Base-by-base conservation (phyloP, 2,329 filamentous ascomycete species). In the Colletotrichum sp. region DNA sequence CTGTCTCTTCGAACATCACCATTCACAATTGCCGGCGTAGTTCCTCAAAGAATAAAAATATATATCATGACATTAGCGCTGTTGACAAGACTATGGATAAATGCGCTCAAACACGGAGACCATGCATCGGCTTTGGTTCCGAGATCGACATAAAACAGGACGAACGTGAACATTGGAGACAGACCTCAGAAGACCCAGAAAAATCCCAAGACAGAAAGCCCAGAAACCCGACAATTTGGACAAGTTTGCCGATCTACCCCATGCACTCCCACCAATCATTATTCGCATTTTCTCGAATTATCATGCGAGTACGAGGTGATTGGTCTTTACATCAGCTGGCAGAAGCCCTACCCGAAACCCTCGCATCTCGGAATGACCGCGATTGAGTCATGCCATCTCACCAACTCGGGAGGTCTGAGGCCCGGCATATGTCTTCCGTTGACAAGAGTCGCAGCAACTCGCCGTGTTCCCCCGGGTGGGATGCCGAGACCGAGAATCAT, bases 81-180 rank as follows among this genome's bases (percentile, higher is more conserved):
- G 36, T 44, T 44, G 36, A 1, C 0, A 44, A 44, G 36, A 22
- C 13, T 25, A 28, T 44, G 28, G 63, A 52, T 13, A 66, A 0
- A 16, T 9, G 1, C 11, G 8, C 8, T n/a, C 27, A 48, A 52
- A 52, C 44, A 52, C 34, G 27, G 19, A 30, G 32, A 27, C n/a
- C 61, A n/a, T 15, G 11, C 32, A 15, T 12, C 19, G 15, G 61
- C 32, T 16, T 13, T 12, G 22, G n/a, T 13, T 39, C 61, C 32
- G 28, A 28, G 63, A 72, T 72, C 52, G 52, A 68, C 52, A 44
- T 27, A 34, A 57, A 52, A 72, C 27, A 30, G 16, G 63, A 72
- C 63, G 52, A 61, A 72, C 27, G 8, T n/a, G 34, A 34, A 22
- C 6, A 22, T 55, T 67, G 61, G 60, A 44, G 63, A 72, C 55